These are phyloP conservation scores for Dissophora globulifera DNA, from an alignment of 192 early-diverging fungal genomes.

Conservation along the genomic window DNA sequence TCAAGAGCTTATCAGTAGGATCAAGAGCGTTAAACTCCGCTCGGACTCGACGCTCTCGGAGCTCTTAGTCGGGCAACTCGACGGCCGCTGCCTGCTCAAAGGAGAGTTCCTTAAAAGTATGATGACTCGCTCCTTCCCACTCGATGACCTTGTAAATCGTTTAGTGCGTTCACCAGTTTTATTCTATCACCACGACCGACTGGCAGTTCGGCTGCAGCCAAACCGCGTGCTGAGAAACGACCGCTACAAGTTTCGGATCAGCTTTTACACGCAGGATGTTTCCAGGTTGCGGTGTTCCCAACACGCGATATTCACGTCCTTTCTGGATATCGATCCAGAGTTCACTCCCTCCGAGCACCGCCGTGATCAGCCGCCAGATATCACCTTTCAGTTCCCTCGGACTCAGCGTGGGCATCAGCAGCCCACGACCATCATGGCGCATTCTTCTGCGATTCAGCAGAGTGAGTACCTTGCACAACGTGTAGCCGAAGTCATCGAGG, in stretches of 20 bases:
- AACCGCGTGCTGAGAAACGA: constrained; percentile 13
- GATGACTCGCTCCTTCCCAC: background rate
- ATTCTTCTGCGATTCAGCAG: constrained; percentile 8
- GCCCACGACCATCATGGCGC: constrained; percentile 11
- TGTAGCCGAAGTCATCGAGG: background rate
- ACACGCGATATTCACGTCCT: constrained; percentile 9
- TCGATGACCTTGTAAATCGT: background rate
- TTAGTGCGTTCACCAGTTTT: background rate
- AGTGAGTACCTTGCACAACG: constrained; percentile 24
- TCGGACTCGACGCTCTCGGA: constrained; percentile 43
- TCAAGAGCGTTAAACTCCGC: constrained; percentile 25
- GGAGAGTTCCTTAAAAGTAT: constrained; percentile 27
- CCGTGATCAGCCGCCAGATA: constrained; percentile 1
- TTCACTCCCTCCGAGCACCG: constrained; percentile 11
- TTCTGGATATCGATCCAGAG: constrained; percentile 25
- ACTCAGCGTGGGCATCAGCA: background rate
- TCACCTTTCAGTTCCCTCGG: constrained; percentile 27
- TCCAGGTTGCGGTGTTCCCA: background rate
- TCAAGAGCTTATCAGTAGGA: constrained; percentile 18
- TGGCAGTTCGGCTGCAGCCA: constrained; percentile 26
- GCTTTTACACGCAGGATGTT: constrained; percentile 31
- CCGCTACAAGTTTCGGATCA: constrained; percentile 30
- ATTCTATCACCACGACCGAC: too few relatives aligned
- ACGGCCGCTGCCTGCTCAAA: constrained; percentile 11
- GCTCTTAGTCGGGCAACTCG: constrained; percentile 4